phyloP scores from a whole-genome alignment of 345 rosid species.

The Trapa bicornis region DNA sequence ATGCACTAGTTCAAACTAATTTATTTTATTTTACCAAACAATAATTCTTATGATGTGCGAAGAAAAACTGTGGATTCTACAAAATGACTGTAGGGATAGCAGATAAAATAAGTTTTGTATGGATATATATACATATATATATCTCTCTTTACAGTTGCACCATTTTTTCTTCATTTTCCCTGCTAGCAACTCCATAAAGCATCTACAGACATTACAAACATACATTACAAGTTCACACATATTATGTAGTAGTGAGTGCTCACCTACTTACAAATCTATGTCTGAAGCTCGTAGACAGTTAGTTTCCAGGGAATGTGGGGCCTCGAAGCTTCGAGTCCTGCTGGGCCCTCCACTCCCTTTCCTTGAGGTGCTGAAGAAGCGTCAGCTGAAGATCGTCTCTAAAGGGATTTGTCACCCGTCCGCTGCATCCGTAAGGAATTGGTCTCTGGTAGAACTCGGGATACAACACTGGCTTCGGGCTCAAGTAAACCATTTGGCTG shows the following conservation, averaged over 20 bases:
- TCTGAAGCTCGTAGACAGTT: background rate
- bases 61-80: too few relatives aligned
- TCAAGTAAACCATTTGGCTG: constrained; percentile 23
- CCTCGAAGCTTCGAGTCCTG: constrained; percentile 43
- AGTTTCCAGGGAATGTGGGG: background rate
- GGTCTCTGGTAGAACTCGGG: constrained; percentile 23
- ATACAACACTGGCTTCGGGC: constrained; percentile 13
- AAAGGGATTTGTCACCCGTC: constrained; percentile 8
- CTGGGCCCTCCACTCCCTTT: constrained; percentile 59
- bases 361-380: constrained; percentile 60
- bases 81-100: too few relatives aligned
- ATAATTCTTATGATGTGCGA: too few relatives aligned
- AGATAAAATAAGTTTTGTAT: background rate
- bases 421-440: constrained; percentile 32
- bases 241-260: too few relatives aligned
- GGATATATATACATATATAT: background rate
- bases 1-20: too few relatives aligned
- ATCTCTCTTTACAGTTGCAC: constrained; percentile 3
- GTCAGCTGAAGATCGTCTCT: constrained; percentile 44
- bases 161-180: constrained; percentile 1
- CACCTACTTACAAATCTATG: background rate
- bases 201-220: background rate
- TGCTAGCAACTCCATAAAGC: constrained; percentile 1
- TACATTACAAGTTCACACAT: too few relatives aligned
- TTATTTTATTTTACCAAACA: too few relatives aligned